Conservation (phyloP, 169 alveolate genomes). For the Babesia gibsoni region DNA sequence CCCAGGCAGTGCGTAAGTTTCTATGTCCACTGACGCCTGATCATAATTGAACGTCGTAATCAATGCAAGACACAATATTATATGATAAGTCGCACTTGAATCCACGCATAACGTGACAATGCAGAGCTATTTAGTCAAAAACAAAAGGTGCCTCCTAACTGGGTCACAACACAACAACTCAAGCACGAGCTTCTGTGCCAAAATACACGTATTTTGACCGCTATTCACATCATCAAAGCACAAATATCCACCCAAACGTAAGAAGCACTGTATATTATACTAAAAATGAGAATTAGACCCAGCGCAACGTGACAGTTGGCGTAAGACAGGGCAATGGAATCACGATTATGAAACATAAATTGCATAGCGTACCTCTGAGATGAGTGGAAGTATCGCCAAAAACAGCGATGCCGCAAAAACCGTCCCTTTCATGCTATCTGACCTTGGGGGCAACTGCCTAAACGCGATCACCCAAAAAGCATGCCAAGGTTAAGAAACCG, state of each 20-base stretch:
- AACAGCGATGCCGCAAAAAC: neutral
- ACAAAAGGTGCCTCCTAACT: no score
- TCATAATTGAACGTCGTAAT: no score
- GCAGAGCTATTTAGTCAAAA: no score
- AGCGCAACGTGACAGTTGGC: neutral
- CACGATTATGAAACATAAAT: neutral
- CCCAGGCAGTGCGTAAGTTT: constrained; percentile 3
- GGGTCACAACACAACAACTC: no score
- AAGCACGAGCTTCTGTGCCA: no score
- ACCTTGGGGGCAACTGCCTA: neutral
- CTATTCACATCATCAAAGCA: neutral
- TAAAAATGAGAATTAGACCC: neutral
- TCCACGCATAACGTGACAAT: neutral
- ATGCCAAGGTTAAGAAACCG: no score
- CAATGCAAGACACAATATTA: no score
- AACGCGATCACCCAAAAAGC: no score
- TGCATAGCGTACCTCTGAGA: neutral
- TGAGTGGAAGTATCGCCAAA: neutral
- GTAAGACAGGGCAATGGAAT: neutral
- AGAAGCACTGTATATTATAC: neutral
- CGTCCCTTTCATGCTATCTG: neutral
- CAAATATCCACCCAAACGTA: neutral
- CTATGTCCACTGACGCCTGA: constrained; percentile 10
- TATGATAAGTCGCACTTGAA: no score
- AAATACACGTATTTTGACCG: neutral